phyloP scores from a whole-genome alignment of 2,329 filamentous ascomycete species.

The Colletotrichum acutatum region DNA sequence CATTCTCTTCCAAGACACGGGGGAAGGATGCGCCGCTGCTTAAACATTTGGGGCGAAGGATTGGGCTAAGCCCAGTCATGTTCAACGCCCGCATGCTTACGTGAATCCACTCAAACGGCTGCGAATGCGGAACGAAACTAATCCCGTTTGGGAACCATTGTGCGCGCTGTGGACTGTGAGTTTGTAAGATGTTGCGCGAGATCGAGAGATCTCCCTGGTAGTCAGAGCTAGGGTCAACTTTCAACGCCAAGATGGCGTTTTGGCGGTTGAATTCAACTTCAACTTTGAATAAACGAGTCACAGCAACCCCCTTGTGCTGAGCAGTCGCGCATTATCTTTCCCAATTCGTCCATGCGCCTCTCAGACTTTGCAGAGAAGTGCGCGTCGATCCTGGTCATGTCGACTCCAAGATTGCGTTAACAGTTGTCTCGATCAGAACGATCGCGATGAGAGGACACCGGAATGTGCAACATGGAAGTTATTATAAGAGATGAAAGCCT shows the following conservation, averaged over 20 bases:
- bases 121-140: constrained; percentile 2
- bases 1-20: neutral
- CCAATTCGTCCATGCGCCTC: neutral
- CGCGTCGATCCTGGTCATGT: neutral
- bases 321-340: constrained; percentile 4
- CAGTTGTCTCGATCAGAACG: neutral
- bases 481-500: neutral
- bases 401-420: neutral
- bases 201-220: neutral
- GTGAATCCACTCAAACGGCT: constrained; percentile 1
- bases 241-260: constrained; percentile 7
- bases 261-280: neutral
- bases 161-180: constrained; percentile 7
- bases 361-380: neutral
- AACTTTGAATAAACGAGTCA: neutral
- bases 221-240: neutral
- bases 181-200: neutral
- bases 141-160: constrained; percentile 17
- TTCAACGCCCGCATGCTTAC: neutral
- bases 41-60: neutral
- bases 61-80: neutral
- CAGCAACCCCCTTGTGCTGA: neutral
- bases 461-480: neutral
- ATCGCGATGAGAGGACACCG: neutral
- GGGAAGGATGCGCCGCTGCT: neutral